A percentile compares a stretch with the other conserved stretches of the same genome.
These are phyloP conservation scores for Exserohilum turcica DNA, from an alignment of 2,329 filamentous ascomycete genomes.

Conservation along the genomic window DNA sequence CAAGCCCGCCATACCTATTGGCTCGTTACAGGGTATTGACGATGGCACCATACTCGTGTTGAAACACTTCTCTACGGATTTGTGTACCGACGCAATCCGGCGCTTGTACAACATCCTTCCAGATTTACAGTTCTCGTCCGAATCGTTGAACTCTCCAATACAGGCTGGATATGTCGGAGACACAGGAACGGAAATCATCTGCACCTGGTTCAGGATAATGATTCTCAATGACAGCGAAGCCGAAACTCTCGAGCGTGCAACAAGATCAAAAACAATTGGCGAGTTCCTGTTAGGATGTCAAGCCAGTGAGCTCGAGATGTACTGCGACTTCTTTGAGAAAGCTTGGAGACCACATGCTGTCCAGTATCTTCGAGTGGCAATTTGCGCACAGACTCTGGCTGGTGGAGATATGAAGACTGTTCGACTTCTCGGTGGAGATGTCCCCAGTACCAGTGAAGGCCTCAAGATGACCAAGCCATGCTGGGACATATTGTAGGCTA, in stretches of 20 bases:
- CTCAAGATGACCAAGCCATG: constrained; percentile 34
- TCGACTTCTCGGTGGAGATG: constrained; percentile 27
- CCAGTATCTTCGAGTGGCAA: constrained; percentile 35
- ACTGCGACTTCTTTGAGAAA: constrained; percentile 40
- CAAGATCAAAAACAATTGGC: constrained; percentile 27
- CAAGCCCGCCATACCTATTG: constrained; percentile 28
- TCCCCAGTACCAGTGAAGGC: constrained; percentile 33
- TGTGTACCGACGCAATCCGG: constrained; percentile 28
- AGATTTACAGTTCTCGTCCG: constrained; percentile 24
- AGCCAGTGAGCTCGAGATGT: constrained; percentile 34
- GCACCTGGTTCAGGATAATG: constrained; percentile 41
- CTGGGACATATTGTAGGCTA: constrained; percentile 38
- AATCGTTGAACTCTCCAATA: constrained; percentile 2
- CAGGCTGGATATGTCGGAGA: constrained; percentile 12
- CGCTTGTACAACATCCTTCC: constrained; percentile 35
- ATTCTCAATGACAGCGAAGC: constrained; percentile 38
- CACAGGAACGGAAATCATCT: constrained; percentile 29
- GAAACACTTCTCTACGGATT: constrained; percentile 35
- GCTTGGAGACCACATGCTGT: constrained; percentile 38
- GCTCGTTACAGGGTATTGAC: constrained; percentile 25
- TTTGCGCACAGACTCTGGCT: constrained; percentile 34
- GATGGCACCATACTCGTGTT: constrained; percentile 34
- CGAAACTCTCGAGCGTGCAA: constrained; percentile 28
- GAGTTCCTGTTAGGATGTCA: constrained; percentile 30
- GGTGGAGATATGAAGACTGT: constrained; percentile 34